phyloP scores from a whole-genome alignment of 2,329 filamentous ascomycete genomes.

The Colletotrichum lentis region DNA sequence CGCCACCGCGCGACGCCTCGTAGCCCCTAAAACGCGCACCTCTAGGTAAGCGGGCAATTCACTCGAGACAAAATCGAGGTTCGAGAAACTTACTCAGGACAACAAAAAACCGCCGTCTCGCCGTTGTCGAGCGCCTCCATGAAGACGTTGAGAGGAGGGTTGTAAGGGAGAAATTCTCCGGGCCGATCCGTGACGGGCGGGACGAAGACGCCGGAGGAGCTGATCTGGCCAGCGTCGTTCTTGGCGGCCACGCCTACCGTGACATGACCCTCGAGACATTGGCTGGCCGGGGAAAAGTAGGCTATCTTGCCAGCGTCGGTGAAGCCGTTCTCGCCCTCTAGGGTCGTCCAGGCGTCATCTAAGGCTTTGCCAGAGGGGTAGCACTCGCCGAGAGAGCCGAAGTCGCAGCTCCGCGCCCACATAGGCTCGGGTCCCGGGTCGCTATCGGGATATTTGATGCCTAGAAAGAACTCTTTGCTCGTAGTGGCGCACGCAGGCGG shows the following conservation, averaged over 20 bases:
- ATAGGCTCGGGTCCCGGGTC: too few relatives aligned
- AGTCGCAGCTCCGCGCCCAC: slow-evolving; percentile 15
- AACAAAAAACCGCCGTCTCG: slow-evolving; percentile 7
- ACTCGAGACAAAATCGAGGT: neutral
- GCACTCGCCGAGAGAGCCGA: slow-evolving; percentile 37
- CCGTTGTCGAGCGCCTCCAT: slow-evolving; percentile 12
- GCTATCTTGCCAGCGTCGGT: slow-evolving; percentile 16
- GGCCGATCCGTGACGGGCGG: neutral
- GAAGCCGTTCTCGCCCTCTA: neutral
- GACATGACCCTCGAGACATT: slow-evolving; percentile 41
- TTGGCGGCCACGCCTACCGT: slow-evolving; percentile 39
- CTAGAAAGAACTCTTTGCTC: too few relatives aligned
- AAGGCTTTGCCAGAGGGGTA: slow-evolving; percentile 38
- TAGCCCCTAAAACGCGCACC: neutral
- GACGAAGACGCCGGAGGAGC: slow-evolving; percentile 19
- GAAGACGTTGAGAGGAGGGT: slow-evolving; percentile 20
- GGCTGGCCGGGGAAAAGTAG: slow-evolving; percentile 41
- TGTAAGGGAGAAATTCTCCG: neutral
- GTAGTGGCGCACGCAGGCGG: slow-evolving; percentile 31
- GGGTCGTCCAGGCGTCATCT: slow-evolving; percentile 17
- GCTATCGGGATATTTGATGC: too few relatives aligned
- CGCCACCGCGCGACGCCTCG: neutral
- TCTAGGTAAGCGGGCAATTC: neutral
- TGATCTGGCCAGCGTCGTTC: slow-evolving; percentile 7
- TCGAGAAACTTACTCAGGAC: slow-evolving; percentile 9